These are phyloP conservation scores for Plantago lanceolata DNA, from an alignment of 305 asterid species.

Conservation along the genomic window DNA sequence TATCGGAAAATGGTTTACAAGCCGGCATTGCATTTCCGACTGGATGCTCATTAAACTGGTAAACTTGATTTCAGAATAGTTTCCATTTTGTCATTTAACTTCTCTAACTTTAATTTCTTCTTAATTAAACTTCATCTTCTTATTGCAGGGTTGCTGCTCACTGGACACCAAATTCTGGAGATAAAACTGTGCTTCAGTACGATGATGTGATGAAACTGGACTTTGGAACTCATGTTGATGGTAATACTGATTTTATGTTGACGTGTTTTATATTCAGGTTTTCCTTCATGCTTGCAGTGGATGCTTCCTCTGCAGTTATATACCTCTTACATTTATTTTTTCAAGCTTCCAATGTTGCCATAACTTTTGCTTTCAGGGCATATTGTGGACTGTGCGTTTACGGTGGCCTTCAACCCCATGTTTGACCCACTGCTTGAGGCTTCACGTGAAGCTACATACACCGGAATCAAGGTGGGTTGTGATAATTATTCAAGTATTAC, in stretches of 20 bases:
- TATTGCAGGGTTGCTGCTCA: constrained; percentile 91
- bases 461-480: constrained; percentile 73
- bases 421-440: constrained; percentile 91
- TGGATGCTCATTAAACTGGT: constrained; percentile 94
- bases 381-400: constrained; percentile 92
- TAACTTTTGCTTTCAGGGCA: constrained; percentile 51
- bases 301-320: background rate
- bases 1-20: constrained; percentile 87
- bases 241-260: constrained; percentile 35
- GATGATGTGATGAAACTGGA: constrained; percentile 97
- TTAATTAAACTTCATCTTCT: constrained; percentile 6
- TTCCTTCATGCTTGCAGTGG: constrained; percentile 14
- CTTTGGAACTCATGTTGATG: constrained; percentile 93
- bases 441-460: constrained; percentile 93
- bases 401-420: constrained; percentile 96
- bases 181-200: constrained; percentile 84
- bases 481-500: constrained; percentile 6
- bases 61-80: constrained; percentile 18
- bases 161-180: constrained; percentile 94
- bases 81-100: constrained; percentile 13
- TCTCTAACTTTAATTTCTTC: background rate
- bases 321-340: background rate
- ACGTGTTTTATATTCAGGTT: constrained; percentile 11
- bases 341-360: constrained; percentile 21
- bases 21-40: constrained; percentile 99